A percentile compares a stretch with the other conserved stretches of the same genome.
Conservation (phyloP, 805 yeast species). For the Hanseniaspora osmophila region DNA sequence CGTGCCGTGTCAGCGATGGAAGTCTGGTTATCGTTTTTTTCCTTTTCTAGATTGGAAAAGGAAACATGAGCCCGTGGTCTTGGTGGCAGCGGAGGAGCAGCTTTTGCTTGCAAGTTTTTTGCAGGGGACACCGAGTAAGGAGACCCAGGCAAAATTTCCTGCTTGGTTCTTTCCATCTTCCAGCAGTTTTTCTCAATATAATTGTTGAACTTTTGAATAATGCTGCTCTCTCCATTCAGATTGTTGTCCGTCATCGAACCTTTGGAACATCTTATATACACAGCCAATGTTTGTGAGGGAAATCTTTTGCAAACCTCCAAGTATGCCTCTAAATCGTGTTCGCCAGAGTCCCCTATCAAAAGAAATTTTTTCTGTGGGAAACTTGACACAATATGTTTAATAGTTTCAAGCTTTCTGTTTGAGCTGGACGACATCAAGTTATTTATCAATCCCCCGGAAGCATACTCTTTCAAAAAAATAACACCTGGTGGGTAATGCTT, state of each 20-base stretch:
- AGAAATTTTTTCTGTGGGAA: slow-evolving; percentile 69
- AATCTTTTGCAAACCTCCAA: slow-evolving; percentile 45
- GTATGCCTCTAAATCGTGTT: slow-evolving; percentile 87
- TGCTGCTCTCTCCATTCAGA: slow-evolving; percentile 18
- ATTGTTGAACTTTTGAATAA: slow-evolving; percentile 19
- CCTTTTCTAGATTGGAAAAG: too few relatives aligned
- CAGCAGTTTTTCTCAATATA: slow-evolving; percentile 16
- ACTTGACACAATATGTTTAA: slow-evolving; percentile 50
- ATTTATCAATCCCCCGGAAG: slow-evolving; percentile 60
- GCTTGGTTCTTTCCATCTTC: neutral
- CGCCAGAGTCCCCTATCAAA: slow-evolving; percentile 91
- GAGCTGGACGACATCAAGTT: slow-evolving; percentile 80
- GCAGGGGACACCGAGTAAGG: slow-evolving; percentile 24
- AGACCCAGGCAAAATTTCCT: slow-evolving; percentile 1
- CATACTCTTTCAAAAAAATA: slow-evolving; percentile 72
- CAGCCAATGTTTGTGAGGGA: slow-evolving; percentile 56
- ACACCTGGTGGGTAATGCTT: slow-evolving; percentile 62
- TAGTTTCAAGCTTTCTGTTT: slow-evolving; percentile 57
- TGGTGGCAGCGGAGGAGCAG: slow-evolving; percentile 13
- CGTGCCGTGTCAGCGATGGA: neutral
- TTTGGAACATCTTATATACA: slow-evolving; percentile 67
- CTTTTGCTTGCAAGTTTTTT: slow-evolving; percentile 9
- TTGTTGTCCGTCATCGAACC: slow-evolving; percentile 49
- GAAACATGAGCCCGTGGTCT: slow-evolving; percentile 4
- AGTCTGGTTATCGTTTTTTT: too few relatives aligned